Evolutionary conservation across 345 rosid species (phyloP).

Genomic region (Bretschneidera sinensis): DNA sequence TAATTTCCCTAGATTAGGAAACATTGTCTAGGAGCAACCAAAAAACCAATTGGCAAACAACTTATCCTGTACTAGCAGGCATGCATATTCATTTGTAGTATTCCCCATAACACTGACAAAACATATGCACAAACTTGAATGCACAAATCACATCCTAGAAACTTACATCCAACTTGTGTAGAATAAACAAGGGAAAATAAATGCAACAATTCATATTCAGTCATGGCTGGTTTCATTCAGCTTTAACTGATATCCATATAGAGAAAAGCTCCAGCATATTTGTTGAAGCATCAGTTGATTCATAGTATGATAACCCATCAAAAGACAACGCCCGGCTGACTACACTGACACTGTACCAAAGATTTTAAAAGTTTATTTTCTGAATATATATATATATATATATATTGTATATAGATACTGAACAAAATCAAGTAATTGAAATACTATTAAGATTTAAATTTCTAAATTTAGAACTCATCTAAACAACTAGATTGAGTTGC

Average conservation of each 20-base stretch:
- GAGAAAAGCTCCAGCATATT: background rate
- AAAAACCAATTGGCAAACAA: background rate
- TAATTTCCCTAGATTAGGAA: background rate
- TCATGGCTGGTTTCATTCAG: too few species aligned
- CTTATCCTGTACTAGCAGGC: background rate
- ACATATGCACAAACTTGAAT: too few species aligned
- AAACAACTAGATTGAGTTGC: background rate
- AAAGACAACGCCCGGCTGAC: background rate
- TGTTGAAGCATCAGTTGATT: background rate
- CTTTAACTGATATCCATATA: too few species aligned
- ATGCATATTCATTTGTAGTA: background rate
- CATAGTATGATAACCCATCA: background rate
- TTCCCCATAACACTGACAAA: background rate
- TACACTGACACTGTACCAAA: background rate
- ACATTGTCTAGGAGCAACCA: background rate
- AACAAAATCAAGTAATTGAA: too few species aligned
- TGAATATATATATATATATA: too few species aligned
- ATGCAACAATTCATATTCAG: too few species aligned
- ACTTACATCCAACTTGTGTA: background rate
- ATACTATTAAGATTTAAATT: too few species aligned
- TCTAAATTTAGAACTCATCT: background rate
- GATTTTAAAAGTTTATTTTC: too few species aligned
- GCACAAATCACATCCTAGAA: background rate
- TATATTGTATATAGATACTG: background rate
- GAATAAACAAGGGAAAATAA: too few species aligned